Base-by-base conservation (phyloP, 805 yeast species). In the Hanseniaspora guilliermondii region DNA sequence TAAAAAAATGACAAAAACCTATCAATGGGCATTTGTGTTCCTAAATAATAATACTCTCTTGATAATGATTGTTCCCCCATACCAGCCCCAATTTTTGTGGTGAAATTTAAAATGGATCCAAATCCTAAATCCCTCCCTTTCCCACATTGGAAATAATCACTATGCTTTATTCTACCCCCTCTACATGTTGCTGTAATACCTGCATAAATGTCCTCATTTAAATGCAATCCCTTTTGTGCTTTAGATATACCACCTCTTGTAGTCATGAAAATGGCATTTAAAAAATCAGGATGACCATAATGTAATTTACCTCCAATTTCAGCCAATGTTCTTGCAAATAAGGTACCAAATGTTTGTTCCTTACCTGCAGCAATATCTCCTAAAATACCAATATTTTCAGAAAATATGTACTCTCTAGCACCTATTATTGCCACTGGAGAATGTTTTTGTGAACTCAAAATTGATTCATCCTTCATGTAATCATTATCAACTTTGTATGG, bases 351-450 rank as follows among this genome's bases (percentile, higher is more conserved):
- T 1, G 97, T 89, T 69, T 91, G 96, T 65, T 89, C 97, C 68
- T 89, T 89, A 8, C 96, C 96, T 21, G 97, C 97, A 22, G 97
- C 97, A 60, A 89, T 86, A 69, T 89, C 97, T 47, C 97, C 97
- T 41, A 89, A 72, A 12, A 89, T 83, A 56, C 97, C 97, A 57
- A 87, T 80, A 64, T 85, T 85, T 68, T 89, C 97, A 2, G 95
- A 85, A 70, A 91, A 91, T 32, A 91, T 88, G 65, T 87, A 88
- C 65, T 91, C 97, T 62, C 97, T 78, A 0, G 97, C 96, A 42
- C 97, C 97, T 42, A 91, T 76, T 61, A 91, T 88, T 0, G 97
- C 97, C 17, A 91, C 94, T 1, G 93, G 89, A 32, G 68, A 60
- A 11, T 54, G 47, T 6, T 21, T 6, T 3, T 21, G 30, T 27